Evolutionary conservation across 1,139 yeast genomes (phyloP), one percentile per base, ranked within the genome.

Genomic region (Diutina sp.): DNA sequence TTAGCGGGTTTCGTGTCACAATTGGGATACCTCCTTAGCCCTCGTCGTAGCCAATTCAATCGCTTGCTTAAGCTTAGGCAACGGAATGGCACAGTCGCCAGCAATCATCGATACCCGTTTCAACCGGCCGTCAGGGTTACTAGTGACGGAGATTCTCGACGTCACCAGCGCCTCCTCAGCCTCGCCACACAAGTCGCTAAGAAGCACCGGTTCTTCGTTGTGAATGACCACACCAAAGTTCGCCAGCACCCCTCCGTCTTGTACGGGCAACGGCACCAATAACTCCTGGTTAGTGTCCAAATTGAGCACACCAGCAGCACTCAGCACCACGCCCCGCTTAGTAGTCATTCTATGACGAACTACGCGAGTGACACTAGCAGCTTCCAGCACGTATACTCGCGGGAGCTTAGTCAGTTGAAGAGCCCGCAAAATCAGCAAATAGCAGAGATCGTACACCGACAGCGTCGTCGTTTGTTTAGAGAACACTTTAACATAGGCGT

Each of bases 171-270:
- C 65, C 65, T 87, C 91, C 66, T 88, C 96, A 6, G 90, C 85
- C 61, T 85, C 93, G 9, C 93, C 93, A 66, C 87, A 91, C 54
- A 87, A 65, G 63, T 87, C 95, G 1, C 87, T 82, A 57, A 88
- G 67, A 46, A 87, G 64, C 9, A 38, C 54, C 4, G 9, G 29
- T 7, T 38, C 9, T 2, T 69, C 73, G 4, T 70, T 68, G 18
- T 77, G 58, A 30, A 72, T 74, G 30, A 81, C 76, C 1, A 85
- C 72, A 14, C 95, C 96, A 67, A 82, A 87, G 58, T 85, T 84
- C 11, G 88, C 80, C 12, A 86, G 74, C 60, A 76, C 73, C 2
- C 81, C 79, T 4, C 65, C 64, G 1, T 62, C 62, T 57, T 75
- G 69, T 51, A 85, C 63, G 9, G 60, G 59, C 55, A 85, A 66